Conservation (phyloP, 2,329 filamentous ascomycete genomes). For the Penicillium sp. region DNA sequence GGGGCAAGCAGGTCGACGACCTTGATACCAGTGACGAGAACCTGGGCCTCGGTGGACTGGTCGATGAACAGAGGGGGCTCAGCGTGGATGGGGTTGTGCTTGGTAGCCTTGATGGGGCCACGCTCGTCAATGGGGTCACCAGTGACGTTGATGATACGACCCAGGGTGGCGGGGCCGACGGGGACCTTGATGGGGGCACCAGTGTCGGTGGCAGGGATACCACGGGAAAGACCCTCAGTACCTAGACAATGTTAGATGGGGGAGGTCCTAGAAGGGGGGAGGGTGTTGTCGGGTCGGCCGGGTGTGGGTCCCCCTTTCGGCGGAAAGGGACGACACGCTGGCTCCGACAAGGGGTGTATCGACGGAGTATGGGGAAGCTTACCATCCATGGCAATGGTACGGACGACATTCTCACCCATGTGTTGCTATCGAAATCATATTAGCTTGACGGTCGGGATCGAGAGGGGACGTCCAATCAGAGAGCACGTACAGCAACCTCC, state of each 20-base stretch:
- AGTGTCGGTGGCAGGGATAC: slow-evolving; percentile 76
- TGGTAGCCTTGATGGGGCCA: slow-evolving; percentile 91
- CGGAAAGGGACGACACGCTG: slow-evolving; percentile 19
- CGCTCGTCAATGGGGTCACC: slow-evolving; percentile 99
- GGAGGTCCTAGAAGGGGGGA: slow-evolving; percentile 4
- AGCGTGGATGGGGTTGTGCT: slow-evolving; percentile 85
- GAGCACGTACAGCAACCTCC: slow-evolving; percentile 78
- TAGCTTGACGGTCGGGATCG: slow-evolving; percentile 20
- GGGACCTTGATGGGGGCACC: slow-evolving; percentile 94
- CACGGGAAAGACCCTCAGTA: slow-evolving; percentile 99
- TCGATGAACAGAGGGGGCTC: slow-evolving; percentile 89
- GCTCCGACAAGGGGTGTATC: slow-evolving; percentile 12
- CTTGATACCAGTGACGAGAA: slow-evolving; percentile 99
- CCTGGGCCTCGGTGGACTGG: slow-evolving; percentile 92
- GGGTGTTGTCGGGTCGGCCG: slow-evolving; percentile 10
- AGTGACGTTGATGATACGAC: slow-evolving; percentile 99
- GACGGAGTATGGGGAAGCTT: slow-evolving; percentile 39
- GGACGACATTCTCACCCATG: slow-evolving; percentile 97
- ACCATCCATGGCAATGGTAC: slow-evolving; percentile 99
- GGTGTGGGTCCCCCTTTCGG: slow-evolving; percentile 18
- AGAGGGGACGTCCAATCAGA: slow-evolving; percentile 18
- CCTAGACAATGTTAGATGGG: slow-evolving; percentile 48
- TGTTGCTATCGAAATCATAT: slow-evolving; percentile 66
- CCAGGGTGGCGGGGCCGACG: slow-evolving; percentile 86
- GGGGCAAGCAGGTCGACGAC: slow-evolving; percentile 98